Percentiles rank a stretch among this genome's conserved stretches.
These are phyloP conservation scores for Colletotrichum sp. DNA, from an alignment of 2,329 filamentous ascomycete genomes.

Conservation along the genomic window DNA sequence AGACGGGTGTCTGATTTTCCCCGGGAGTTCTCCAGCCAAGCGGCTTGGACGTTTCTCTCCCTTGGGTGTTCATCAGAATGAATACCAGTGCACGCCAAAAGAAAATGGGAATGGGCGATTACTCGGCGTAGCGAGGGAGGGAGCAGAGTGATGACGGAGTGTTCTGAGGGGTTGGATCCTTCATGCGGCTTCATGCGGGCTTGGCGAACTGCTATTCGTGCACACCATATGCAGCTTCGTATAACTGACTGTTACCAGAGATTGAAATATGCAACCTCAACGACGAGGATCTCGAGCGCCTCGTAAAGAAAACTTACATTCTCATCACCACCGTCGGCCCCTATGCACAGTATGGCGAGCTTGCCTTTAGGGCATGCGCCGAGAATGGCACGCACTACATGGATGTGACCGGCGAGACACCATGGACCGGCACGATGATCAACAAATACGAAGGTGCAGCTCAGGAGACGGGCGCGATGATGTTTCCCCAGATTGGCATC, in stretches of 20 bases:
- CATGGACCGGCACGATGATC: slow-evolving; percentile 65
- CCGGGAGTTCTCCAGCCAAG: not conserved
- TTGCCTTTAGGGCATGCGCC: slow-evolving; percentile 66
- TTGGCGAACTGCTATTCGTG: not conserved
- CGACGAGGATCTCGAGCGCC: slow-evolving; percentile 46
- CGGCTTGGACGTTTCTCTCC: not conserved
- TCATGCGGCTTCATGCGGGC: not conserved
- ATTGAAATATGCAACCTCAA: slow-evolving; percentile 59
- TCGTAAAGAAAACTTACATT: slow-evolving; percentile 62
- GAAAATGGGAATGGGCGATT: not conserved
- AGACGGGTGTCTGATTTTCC: not conserved
- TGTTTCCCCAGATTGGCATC: slow-evolving; percentile 67
- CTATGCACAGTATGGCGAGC: slow-evolving; percentile 61
- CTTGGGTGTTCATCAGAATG: not conserved
- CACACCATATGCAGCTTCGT: not conserved
- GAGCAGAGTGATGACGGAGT: not conserved
- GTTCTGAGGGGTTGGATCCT: not conserved
- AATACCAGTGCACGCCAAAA: not conserved
- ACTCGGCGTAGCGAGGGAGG: not conserved
- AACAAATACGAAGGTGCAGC: slow-evolving; percentile 61
- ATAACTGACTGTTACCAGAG: slow-evolving; percentile 32
- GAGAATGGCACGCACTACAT: slow-evolving; percentile 69
- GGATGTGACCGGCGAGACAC: slow-evolving; percentile 66
- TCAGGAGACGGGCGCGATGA: slow-evolving; percentile 58
- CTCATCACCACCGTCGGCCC: slow-evolving; percentile 67